Conservation (phyloP, 129 eudicot genomes). For the Flaveria ramosissima region DNA sequence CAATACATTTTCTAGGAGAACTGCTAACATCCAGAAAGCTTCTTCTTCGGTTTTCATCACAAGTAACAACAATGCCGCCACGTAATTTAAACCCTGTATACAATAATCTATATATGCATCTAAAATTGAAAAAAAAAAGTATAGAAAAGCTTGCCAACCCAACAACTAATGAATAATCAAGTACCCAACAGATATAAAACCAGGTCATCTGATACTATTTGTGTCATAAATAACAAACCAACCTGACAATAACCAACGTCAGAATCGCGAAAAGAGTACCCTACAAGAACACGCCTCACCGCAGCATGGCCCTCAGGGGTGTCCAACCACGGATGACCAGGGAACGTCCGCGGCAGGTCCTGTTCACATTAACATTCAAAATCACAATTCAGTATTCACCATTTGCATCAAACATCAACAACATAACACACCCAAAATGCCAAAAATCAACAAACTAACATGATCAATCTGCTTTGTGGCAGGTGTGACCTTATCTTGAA, state of each 20-base stretch:
- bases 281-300: conserved; percentile 95
- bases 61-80: conserved; percentile 84
- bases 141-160: neutral
- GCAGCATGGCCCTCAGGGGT: conserved; percentile 92
- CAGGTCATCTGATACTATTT: neutral
- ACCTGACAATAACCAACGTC: conserved; percentile 99
- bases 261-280: conserved; percentile 93
- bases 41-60: conserved; percentile 99
- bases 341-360: conserved; percentile 92
- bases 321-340: conserved; percentile 98
- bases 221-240: conserved; percentile 40
- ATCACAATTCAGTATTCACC: neutral
- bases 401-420: neutral
- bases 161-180: neutral
- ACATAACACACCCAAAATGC: neutral
- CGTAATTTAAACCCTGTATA: conserved; percentile 87
- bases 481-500: conserved; percentile 70
- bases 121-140: neutral
- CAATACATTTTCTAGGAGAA: conserved; percentile 82
- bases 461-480: conserved; percentile 96
- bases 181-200: neutral
- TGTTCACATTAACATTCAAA: conserved; percentile 21
- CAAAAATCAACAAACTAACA: conserved; percentile 42
- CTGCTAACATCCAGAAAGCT: conserved; percentile 98
- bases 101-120: neutral